Evolutionary conservation across 2,329 filamentous ascomycete genomes (phyloP), one percentile per base, ranked within the genome.

Genomic region (Apiospora rasikravindrae): DNA sequence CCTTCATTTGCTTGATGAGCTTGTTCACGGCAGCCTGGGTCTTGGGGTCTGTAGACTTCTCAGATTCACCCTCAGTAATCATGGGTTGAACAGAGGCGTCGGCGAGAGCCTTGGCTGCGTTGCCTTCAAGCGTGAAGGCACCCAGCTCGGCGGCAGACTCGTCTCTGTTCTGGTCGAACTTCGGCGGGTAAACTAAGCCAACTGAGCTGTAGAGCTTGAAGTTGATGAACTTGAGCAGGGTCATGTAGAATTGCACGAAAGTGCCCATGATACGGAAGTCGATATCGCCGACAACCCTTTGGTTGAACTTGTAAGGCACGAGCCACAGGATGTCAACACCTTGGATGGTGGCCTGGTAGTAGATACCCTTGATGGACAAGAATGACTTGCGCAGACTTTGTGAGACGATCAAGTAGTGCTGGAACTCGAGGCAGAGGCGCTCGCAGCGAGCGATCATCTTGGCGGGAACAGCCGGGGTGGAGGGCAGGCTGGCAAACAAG

Each of bases 191-290:
- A 72, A 98, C 94, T 74, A 99, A 86, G 11, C 96, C 96, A 75
- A 97, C 87, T 0, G 94, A 92, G 0, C 95, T 98, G 86, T 98
- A 99, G 67, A 99, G 88, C 75, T 94, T 88, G 87, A 95, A 99
- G 87, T 99, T 98, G 84, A 98, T 91, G 79, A 99, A 99, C 73
- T 96, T 93, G 26, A 99, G 87, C 19, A 99, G 88, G 5, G 96
- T 98, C 79, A 97, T 98, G 87, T 99, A 99, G 83, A 99, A 99
- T 82, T 99, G 96, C 76, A 99, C 92, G 81, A 99, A 99, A 5
- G 96, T 99, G 73, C 94, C 96, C 96, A 99, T 99, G 84, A 99
- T 99, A 79, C 96, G 89, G 86, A 98, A 99, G 83, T 99, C 96
- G 75, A 99, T 93, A 83, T 99, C 96, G 72, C 93, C 94, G 53